Percentiles rank a stretch among this genome's conserved stretches.
Conservation (phyloP, 2,329 filamentous ascomycete genomes). For the Phoma sp. region DNA sequence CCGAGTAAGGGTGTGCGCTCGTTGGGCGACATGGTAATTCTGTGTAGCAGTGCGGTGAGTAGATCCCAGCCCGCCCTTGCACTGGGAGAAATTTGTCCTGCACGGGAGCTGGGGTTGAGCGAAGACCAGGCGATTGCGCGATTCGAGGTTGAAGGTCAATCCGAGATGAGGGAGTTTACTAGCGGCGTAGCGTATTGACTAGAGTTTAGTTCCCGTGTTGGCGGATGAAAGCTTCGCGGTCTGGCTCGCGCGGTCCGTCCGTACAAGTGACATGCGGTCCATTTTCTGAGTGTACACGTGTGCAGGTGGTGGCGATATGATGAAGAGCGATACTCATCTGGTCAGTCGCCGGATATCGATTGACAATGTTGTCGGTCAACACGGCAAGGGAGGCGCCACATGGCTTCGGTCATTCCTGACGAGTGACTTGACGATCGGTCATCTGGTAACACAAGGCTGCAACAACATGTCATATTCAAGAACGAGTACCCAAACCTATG, state of each 20-base stretch:
- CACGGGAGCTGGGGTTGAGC: not conserved
- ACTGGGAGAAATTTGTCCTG: not conserved
- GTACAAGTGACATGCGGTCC: not conserved
- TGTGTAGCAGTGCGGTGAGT: not conserved
- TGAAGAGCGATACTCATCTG: not conserved
- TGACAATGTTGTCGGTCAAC: not conserved
- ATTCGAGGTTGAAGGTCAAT: slow-evolving; percentile 4
- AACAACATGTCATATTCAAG: slow-evolving; percentile 12
- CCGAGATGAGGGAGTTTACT: slow-evolving; percentile 1
- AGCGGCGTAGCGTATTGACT: slow-evolving; percentile 9
- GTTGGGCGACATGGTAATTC: slow-evolving; percentile 5
- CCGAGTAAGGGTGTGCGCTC: slow-evolving; percentile 15
- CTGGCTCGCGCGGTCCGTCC: slow-evolving; percentile 6
- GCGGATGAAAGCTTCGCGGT: slow-evolving; percentile 16
- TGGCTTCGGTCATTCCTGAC: not conserved
- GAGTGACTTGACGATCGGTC: slow-evolving; percentile 3
- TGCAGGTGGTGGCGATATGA: not conserved
- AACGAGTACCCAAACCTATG: not conserved
- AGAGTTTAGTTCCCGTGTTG: slow-evolving; percentile 11
- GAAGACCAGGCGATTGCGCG: slow-evolving; percentile 6
- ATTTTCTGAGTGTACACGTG: not conserved
- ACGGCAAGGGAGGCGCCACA: slow-evolving; percentile 6
- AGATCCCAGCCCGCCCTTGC: not conserved
- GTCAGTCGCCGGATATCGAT: not conserved
- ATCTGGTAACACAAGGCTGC: slow-evolving; percentile 11